A percentile compares a stretch with the other conserved stretches of the same genome.
Conservation (phyloP, 1,139 yeast species). For the Saccharomyces hybrid region DNA sequence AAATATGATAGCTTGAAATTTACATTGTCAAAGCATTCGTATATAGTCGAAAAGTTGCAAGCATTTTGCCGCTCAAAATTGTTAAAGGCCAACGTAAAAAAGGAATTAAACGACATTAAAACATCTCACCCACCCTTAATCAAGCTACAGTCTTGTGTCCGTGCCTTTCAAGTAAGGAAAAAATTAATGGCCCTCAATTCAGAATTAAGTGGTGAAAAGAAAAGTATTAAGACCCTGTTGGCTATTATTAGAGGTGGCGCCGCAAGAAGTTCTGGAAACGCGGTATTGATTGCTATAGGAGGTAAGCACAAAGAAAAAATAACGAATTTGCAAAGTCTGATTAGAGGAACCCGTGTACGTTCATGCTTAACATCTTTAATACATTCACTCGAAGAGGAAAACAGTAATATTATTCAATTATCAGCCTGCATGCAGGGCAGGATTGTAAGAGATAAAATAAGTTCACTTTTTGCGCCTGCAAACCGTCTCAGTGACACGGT, state of each 20-base stretch:
- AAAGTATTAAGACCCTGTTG: background rate
- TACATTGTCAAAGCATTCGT: conserved; percentile 5
- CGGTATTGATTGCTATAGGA: background rate
- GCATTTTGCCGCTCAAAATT: conserved; percentile 35
- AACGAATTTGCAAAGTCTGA: background rate
- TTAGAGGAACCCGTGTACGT: background rate
- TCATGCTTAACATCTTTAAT: background rate
- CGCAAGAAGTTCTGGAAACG: background rate
- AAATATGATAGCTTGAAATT: conserved; percentile 4
- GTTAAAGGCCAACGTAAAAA: conserved; percentile 3
- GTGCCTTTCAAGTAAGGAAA: background rate
- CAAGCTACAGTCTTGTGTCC: background rate
- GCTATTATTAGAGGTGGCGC: background rate
- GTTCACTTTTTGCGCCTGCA: background rate
- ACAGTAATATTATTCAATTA: background rate
- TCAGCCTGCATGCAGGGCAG: background rate
- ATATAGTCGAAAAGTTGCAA: conserved; percentile 20
- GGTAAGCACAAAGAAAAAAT: background rate
- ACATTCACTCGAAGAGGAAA: background rate
- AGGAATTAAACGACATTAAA: conserved; percentile 1
- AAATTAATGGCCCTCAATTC: background rate
- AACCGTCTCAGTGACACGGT: conserved; percentile 19
- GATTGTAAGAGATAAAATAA: conserved; percentile 15
- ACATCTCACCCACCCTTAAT: conserved; percentile 5
- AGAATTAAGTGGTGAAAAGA: background rate